Conservation (phyloP, 106 monocot species). For the Phalaenopsis aphrodite region DNA sequence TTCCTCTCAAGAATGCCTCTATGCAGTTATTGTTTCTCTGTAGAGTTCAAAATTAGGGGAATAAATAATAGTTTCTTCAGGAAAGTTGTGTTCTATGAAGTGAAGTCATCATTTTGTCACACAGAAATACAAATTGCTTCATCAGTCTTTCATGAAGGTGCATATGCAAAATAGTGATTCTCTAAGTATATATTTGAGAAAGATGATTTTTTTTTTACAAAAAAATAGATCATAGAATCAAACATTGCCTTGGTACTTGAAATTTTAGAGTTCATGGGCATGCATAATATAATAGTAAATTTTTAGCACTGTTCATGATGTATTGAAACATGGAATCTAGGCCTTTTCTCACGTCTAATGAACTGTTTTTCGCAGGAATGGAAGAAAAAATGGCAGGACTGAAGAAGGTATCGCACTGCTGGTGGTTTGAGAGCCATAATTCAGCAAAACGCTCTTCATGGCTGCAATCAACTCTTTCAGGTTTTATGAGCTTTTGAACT, state of each 20-base stretch:
- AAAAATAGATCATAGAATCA: neutral
- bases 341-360: neutral
- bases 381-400: neutral
- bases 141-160: neutral
- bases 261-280: neutral
- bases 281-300: neutral
- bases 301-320: neutral
- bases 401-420: constrained; percentile 1
- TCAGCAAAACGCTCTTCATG: constrained; percentile 11
- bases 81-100: too few relatives aligned
- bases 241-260: neutral
- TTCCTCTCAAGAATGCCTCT: too few relatives aligned
- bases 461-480: constrained; percentile 16
- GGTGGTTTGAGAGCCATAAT: constrained; percentile 18
- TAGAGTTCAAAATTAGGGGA: too few relatives aligned
- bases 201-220: neutral
- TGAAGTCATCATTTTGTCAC: too few relatives aligned
- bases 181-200: neutral
- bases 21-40: too few relatives aligned
- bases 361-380: neutral
- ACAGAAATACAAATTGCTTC: too few relatives aligned
- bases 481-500: constrained; percentile 1
- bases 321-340: neutral
- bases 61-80: too few relatives aligned
- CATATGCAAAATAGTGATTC: neutral